Conservation (phyloP, 768 basidiomycete genomes). For the Coprinellus aureogranulatus region DNA sequence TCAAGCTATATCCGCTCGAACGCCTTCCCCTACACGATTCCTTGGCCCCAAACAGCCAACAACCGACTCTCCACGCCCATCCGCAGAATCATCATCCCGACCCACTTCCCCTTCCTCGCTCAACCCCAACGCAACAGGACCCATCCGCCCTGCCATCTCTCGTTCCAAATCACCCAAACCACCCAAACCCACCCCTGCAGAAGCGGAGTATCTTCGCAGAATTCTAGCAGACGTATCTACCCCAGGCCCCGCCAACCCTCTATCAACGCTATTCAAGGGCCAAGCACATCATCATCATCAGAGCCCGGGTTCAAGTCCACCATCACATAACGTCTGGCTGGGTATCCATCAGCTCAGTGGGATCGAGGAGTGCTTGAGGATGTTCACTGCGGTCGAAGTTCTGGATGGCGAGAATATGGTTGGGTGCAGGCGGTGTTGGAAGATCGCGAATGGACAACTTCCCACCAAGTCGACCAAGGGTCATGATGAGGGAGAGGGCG, state of each 20-base stretch:
- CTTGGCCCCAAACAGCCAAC: slow-evolving; percentile 4
- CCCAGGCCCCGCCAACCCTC: slow-evolving; percentile 35
- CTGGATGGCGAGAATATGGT: slow-evolving; percentile 94
- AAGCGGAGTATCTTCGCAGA: slow-evolving; percentile 64
- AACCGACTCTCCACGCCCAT: neutral
- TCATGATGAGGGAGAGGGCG: neutral
- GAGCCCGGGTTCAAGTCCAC: slow-evolving; percentile 10
- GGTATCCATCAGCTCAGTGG: slow-evolving; percentile 51
- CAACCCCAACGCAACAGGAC: neutral
- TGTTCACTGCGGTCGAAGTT: slow-evolving; percentile 90
- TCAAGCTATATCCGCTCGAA: neutral
- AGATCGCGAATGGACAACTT: slow-evolving; percentile 58
- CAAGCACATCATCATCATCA: slow-evolving; percentile 18
- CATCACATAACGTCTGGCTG: slow-evolving; percentile 35
- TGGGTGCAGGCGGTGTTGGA: slow-evolving; percentile 93
- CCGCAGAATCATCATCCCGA: neutral
- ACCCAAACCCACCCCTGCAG: slow-evolving; percentile 54
- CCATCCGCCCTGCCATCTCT: slow-evolving; percentile 12
- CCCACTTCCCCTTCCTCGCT: neutral
- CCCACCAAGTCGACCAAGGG: too few relatives aligned
- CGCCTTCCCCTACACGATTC: slow-evolving; percentile 1
- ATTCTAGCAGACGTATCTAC: slow-evolving; percentile 65
- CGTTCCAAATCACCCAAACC: slow-evolving; percentile 47
- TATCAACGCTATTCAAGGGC: neutral
- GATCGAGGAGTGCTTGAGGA: slow-evolving; percentile 74